phyloP scores from a whole-genome alignment of 495 filamentous ascomycete genomes.

The Podospora sp. region DNA sequence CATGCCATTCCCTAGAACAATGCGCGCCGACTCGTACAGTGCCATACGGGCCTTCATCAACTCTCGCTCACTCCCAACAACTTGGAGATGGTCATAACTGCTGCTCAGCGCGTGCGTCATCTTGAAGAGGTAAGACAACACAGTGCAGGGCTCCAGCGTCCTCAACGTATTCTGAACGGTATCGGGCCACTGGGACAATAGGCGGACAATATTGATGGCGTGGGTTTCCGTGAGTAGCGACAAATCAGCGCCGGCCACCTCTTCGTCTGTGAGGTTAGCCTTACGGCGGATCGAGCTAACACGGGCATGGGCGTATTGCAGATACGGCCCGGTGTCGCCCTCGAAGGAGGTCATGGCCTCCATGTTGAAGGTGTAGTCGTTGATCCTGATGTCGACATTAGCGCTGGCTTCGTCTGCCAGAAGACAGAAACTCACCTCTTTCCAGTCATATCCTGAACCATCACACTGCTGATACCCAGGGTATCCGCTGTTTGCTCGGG shows the following conservation, averaged over 20 bases:
- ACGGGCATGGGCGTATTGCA: slow-evolving; percentile 70
- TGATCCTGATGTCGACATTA: slow-evolving; percentile 47
- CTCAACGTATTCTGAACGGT: slow-evolving; percentile 64
- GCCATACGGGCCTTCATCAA: slow-evolving; percentile 78
- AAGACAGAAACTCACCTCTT: slow-evolving; percentile 52
- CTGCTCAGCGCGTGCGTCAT: slow-evolving; percentile 85
- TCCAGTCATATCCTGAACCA: slow-evolving; percentile 68
- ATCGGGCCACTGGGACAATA: slow-evolving; percentile 67
- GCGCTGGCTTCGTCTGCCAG: neutral
- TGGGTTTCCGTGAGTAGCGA: slow-evolving; percentile 61
- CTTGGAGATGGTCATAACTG: slow-evolving; percentile 78
- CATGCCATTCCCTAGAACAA: slow-evolving; percentile 85
- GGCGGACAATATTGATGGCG: slow-evolving; percentile 61
- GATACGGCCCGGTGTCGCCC: slow-evolving; percentile 69
- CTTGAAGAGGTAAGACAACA: slow-evolving; percentile 83
- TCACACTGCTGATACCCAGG: slow-evolving; percentile 63
- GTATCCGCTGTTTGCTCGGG: slow-evolving; percentile 58
- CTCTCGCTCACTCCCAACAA: slow-evolving; percentile 72
- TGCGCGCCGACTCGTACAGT: slow-evolving; percentile 76
- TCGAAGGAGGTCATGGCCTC: slow-evolving; percentile 70
- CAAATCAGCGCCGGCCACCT: slow-evolving; percentile 59
- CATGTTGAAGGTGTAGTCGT: slow-evolving; percentile 66
- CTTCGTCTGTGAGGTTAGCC: slow-evolving; percentile 53
- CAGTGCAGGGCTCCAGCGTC: slow-evolving; percentile 65
- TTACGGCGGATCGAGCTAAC: slow-evolving; percentile 63